Evolutionary conservation across 768 basidiomycete genomes (phyloP).

Genomic region (Strobilomyces echinocephalus): DNA sequence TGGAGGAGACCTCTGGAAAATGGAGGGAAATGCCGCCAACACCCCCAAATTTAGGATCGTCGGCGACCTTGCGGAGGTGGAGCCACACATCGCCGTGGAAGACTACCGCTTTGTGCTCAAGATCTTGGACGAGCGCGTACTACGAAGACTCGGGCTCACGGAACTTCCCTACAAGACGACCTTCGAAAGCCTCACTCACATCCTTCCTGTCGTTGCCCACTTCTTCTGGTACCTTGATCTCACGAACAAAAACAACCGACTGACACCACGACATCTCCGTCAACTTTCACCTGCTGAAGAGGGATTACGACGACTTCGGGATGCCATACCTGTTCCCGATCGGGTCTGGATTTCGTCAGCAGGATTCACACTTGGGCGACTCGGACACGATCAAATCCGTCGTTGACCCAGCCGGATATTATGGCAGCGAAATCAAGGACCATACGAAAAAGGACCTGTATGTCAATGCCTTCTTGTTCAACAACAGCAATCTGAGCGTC

Average conservation of each 20-base stretch:
- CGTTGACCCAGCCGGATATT: slow-evolving; percentile 20
- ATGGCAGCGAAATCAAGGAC: slow-evolving; percentile 37
- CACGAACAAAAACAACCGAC: not conserved
- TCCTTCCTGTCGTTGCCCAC: slow-evolving; percentile 10
- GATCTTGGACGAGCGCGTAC: slow-evolving; percentile 5
- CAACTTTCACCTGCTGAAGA: slow-evolving; percentile 8
- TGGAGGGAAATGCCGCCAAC: not conserved
- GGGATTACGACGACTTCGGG: slow-evolving; percentile 3
- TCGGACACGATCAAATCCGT: not conserved
- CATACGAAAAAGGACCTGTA: slow-evolving; percentile 32
- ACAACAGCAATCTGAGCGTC: slow-evolving; percentile 34
- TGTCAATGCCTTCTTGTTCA: slow-evolving; percentile 37
- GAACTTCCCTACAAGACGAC: not conserved
- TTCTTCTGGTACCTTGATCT: slow-evolving; percentile 4
- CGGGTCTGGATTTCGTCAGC: slow-evolving; percentile 5
- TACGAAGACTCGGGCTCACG: not conserved
- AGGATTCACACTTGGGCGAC: not conserved
- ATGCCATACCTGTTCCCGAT: too few relatives aligned
- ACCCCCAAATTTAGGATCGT: not conserved
- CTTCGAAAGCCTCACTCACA: not conserved
- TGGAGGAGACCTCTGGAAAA: not conserved
- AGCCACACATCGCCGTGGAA: not conserved
- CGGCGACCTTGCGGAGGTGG: not conserved
- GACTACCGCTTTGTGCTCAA: not conserved
- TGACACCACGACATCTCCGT: not conserved